Percentiles rank a stretch among this genome's conserved stretches.
phyloP scores from a whole-genome alignment of 495 filamentous ascomycete genomes.

The Aspergillus incahuasiensis region DNA sequence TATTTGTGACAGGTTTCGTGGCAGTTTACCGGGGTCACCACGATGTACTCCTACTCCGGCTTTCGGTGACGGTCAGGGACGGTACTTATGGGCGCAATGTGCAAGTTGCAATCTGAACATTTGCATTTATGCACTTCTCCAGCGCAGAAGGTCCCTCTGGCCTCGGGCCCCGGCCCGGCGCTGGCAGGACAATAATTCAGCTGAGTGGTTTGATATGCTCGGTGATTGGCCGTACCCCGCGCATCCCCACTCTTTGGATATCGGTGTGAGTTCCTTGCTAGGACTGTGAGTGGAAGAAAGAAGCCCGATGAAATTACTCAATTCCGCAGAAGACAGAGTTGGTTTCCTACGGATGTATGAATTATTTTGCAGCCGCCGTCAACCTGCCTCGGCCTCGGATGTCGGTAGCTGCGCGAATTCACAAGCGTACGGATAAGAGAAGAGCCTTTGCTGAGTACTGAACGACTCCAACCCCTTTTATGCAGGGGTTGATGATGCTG shows the following conservation, averaged over 20 bases:
- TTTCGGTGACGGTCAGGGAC: neutral
- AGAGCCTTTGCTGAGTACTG: neutral
- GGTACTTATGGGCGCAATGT: neutral
- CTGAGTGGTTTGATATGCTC: conserved; percentile 4
- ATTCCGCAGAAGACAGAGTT: neutral
- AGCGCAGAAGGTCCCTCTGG: conserved; percentile 27
- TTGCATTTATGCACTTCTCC: no score
- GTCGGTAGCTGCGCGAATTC: neutral
- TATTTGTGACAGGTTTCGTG: neutral
- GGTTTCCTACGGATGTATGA: no score
- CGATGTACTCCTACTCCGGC: no score
- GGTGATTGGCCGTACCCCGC: conserved; percentile 37
- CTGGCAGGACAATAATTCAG: conserved; percentile 1
- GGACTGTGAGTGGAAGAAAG: neutral
- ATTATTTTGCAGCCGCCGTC: neutral
- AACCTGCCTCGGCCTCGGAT: neutral
- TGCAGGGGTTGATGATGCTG: neutral
- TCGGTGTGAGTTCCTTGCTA: conserved; percentile 17
- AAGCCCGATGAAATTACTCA: neutral
- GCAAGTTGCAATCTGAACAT: neutral
- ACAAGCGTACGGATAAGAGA: no score
- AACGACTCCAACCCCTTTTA: neutral
- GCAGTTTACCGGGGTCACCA: no score
- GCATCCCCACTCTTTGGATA: conserved; percentile 18
- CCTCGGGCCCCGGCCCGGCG: conserved; percentile 1